A percentile compares a stretch with the other conserved stretches of the same genome.
These are phyloP conservation scores for Boletus subparvulus DNA, from an alignment of 768 basidiomycete genomes.

Conservation along the genomic window DNA sequence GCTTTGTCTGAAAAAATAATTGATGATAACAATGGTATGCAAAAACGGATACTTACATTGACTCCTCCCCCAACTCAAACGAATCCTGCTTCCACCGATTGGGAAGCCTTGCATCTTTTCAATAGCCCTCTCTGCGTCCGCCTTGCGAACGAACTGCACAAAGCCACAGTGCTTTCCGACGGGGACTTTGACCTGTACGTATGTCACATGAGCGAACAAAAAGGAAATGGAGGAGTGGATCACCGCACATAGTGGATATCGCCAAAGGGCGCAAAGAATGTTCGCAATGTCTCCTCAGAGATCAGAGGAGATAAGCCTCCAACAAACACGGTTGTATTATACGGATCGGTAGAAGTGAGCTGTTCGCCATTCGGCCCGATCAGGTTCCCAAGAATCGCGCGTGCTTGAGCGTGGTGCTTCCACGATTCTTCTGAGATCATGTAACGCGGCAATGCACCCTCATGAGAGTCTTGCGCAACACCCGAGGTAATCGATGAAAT, in stretches of 20 bases:
- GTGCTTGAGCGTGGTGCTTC: constrained; percentile 83
- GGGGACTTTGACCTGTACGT: constrained; percentile 85
- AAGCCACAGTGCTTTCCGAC: constrained; percentile 95
- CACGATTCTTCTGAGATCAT: constrained; percentile 71
- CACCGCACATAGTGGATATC: constrained; percentile 84
- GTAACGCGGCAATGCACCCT: constrained; percentile 49
- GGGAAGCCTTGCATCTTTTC: constrained; percentile 98
- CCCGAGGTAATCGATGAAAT: constrained; percentile 31
- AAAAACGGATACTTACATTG: constrained; percentile 55
- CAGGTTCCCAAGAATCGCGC: constrained; percentile 77
- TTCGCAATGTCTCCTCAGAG: constrained; percentile 86
- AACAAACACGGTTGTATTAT: constrained; percentile 95
- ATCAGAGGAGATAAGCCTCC: constrained; percentile 88
- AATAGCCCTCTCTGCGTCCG: constrained; percentile 89
- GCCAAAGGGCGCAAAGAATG: constrained; percentile 90
- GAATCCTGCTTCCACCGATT: constrained; percentile 86
- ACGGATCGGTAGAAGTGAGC: constrained; percentile 87
- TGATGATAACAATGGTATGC: background rate
- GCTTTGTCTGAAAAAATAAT: constrained; percentile 65
- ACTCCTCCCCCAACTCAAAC: constrained; percentile 90
- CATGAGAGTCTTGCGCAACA: constrained; percentile 46
- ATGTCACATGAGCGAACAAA: constrained; percentile 1
- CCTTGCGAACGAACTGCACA: constrained; percentile 90
- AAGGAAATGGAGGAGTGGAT: background rate
- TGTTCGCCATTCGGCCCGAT: constrained; percentile 87